These are phyloP conservation scores for Diaporthe sp. DNA, from an alignment of 2,329 filamentous ascomycete genomes.

Conservation along the genomic window DNA sequence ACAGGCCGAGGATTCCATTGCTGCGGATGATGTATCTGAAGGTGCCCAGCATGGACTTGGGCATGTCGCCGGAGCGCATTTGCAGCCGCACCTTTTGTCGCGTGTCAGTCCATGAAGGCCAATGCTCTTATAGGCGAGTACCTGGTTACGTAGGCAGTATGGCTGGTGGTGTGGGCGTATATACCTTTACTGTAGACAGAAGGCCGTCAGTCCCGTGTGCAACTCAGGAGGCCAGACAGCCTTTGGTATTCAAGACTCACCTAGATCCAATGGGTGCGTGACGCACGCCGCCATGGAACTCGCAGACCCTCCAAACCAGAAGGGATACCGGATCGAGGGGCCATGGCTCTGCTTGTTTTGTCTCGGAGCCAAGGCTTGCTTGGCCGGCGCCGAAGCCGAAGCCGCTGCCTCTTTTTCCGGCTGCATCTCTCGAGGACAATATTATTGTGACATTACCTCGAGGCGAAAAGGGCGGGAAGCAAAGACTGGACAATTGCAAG, in stretches of 20 bases:
- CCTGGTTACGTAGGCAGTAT: background rate
- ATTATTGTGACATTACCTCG: constrained; percentile 28
- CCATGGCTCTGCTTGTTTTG: constrained; percentile 53
- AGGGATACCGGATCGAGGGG: constrained; percentile 73
- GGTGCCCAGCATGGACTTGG: constrained; percentile 86
- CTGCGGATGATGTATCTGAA: constrained; percentile 83
- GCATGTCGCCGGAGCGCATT: constrained; percentile 81
- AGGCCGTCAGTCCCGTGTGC: constrained; percentile 7
- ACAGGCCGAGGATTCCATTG: constrained; percentile 84
- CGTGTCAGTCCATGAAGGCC: constrained; percentile 5
- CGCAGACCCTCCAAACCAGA: constrained; percentile 97
- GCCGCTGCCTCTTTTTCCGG: constrained; percentile 42
- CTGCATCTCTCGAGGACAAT: constrained; percentile 42
- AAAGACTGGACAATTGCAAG: background rate
- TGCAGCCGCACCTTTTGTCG: constrained; percentile 81
- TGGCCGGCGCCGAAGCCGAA: constrained; percentile 43
- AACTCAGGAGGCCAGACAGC: background rate
- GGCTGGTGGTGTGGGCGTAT: background rate
- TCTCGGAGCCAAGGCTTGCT: constrained; percentile 25
- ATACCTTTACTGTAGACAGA: constrained; percentile 37
- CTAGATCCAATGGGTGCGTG: constrained; percentile 92
- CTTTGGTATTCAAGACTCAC: constrained; percentile 65
- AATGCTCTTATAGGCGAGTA: background rate
- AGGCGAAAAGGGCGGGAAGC: background rate
- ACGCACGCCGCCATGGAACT: constrained; percentile 92